phyloP scores from a whole-genome alignment of 805 yeast genomes.

The Clavispora carvajalis region DNA sequence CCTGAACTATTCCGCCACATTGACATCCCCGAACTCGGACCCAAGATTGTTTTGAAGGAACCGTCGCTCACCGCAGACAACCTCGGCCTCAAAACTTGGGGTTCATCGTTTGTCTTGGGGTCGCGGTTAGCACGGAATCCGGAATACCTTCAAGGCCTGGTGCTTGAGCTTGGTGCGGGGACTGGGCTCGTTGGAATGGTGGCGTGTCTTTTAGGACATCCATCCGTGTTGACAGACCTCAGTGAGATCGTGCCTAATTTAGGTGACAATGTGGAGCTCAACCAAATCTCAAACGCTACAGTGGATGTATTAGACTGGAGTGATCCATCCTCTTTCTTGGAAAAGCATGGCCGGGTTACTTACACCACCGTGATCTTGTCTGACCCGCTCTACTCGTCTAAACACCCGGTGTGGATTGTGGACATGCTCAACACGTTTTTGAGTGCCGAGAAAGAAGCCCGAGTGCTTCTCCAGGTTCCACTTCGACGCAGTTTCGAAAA shows the following conservation, averaged over 20 bases:
- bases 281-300: constrained; percentile 28
- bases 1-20: constrained; percentile 66
- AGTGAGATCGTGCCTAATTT: constrained; percentile 73
- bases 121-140: constrained; percentile 36
- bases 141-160: constrained; percentile 19
- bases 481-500: constrained; percentile 58
- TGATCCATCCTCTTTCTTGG: constrained; percentile 40
- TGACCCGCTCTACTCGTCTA: constrained; percentile 83
- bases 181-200: constrained; percentile 88
- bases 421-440: constrained; percentile 52
- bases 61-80: constrained; percentile 86
- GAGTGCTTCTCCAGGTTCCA: constrained; percentile 72
- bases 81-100: constrained; percentile 94
- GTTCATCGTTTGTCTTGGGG: constrained; percentile 73
- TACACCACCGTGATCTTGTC: constrained; percentile 67
- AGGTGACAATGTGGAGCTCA: constrained; percentile 50
- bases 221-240: constrained; percentile 64
- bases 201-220: constrained; percentile 48
- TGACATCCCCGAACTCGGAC: constrained; percentile 14
- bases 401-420: constrained; percentile 73
- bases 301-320: constrained; percentile 76
- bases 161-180: constrained; percentile 89
- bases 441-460: constrained; percentile 23
- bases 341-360: constrained; percentile 18
- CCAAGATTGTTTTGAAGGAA: constrained; percentile 49